Percentiles rank a stretch among this genome's conserved stretches.
These are phyloP conservation scores for Termitomyces sp. DNA, from an alignment of 768 basidiomycete genomes.

Conservation along the genomic window DNA sequence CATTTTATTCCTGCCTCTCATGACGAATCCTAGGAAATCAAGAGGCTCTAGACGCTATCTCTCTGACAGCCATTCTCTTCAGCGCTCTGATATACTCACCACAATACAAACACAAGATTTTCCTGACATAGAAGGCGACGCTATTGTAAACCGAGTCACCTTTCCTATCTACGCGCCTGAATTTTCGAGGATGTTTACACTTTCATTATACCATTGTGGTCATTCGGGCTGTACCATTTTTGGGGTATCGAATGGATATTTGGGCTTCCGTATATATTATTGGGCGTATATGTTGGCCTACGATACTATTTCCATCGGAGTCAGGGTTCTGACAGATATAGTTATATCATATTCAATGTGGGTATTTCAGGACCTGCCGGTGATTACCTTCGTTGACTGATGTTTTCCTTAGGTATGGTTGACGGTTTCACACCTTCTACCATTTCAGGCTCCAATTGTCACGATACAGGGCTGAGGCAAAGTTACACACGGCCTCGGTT, in stretches of 20 bases:
- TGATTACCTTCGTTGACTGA: background rate
- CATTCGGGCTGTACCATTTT: constrained; percentile 3
- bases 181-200: constrained; percentile 23
- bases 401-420: constrained; percentile 17
- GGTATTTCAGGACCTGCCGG: background rate
- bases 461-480: too few relatives aligned
- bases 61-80: constrained; percentile 10
- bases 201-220: constrained; percentile 17
- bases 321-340: constrained; percentile 14
- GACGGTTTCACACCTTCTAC: constrained; percentile 8
- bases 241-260: constrained; percentile 8
- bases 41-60: constrained; percentile 5
- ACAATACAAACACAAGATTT: constrained; percentile 48
- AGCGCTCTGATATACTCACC: constrained; percentile 32
- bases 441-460: background rate
- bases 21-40: background rate
- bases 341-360: constrained; percentile 24
- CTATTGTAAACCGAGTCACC: constrained; percentile 32
- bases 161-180: constrained; percentile 42
- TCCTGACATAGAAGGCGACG: constrained; percentile 41
- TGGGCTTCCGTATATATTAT: background rate
- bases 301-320: constrained; percentile 17
- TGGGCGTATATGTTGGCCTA: constrained; percentile 12
- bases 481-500: too few relatives aligned
- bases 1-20: too few relatives aligned